Conservation (phyloP, 164 flowering plant species). For the Sedum album region DNA sequence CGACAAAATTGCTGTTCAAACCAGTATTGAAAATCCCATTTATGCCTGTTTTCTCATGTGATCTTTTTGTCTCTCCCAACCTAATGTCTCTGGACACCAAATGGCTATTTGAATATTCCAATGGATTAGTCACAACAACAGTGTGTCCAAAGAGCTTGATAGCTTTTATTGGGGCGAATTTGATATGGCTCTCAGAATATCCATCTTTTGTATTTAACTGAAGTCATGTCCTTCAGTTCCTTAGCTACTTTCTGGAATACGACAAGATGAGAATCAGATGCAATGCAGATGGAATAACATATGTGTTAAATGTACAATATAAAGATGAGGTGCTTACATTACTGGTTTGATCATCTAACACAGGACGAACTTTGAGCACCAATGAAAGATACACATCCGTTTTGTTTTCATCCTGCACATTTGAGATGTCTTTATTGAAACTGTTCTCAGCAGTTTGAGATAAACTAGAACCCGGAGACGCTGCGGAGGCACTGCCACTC, state of each 20-base stretch:
- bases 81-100: too few relatives aligned
- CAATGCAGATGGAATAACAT: too few relatives aligned
- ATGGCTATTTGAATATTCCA: neutral
- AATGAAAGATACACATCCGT: too few relatives aligned
- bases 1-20: constrained; percentile 15
- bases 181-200: neutral
- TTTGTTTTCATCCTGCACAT: too few relatives aligned
- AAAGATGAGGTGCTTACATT: neutral
- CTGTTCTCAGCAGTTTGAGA: too few relatives aligned
- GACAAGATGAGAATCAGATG: neutral
- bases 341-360: too few relatives aligned
- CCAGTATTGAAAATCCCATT: constrained; percentile 19
- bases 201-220: constrained; percentile 12
- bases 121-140: constrained; percentile 18
- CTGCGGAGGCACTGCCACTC: constrained; percentile 36
- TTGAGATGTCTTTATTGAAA: too few relatives aligned
- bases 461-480: constrained; percentile 27
- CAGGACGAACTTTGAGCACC: too few relatives aligned
- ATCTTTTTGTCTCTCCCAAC: neutral
- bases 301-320: too few relatives aligned
- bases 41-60: constrained; percentile 3
- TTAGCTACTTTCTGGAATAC: neutral
- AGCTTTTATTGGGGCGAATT: constrained; percentile 11
- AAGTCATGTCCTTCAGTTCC: neutral
- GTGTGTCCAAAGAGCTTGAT: constrained; percentile 46